A percentile compares a stretch with the other conserved stretches of the same genome.
These are phyloP conservation scores for Fusarium verrucosum DNA, from an alignment of 2,329 filamentous ascomycete genomes.

Conservation along the genomic window DNA sequence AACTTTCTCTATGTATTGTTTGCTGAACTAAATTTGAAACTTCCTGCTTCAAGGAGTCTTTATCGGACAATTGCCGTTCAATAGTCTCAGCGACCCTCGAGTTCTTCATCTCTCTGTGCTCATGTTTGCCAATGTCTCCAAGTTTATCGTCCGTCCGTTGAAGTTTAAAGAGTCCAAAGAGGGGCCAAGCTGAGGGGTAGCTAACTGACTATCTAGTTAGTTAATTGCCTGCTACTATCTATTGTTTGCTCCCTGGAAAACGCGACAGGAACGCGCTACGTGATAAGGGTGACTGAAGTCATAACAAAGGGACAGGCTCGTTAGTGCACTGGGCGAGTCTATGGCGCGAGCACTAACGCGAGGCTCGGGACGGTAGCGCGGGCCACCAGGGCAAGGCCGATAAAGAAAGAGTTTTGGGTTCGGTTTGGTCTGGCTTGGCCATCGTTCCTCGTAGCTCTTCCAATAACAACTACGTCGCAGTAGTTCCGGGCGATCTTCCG, in stretches of 20 bases:
- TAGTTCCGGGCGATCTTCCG: slow-evolving; percentile 37
- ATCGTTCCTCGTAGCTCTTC: not conserved
- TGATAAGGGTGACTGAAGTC: slow-evolving; percentile 24
- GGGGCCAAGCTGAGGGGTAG: slow-evolving; percentile 13
- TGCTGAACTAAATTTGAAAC: not conserved
- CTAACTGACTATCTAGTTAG: too few species aligned
- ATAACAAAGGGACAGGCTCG: slow-evolving; percentile 35
- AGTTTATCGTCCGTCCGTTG: not conserved
- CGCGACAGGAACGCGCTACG: slow-evolving; percentile 15
- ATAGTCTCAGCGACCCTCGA: slow-evolving; percentile 30
- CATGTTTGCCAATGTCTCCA: slow-evolving; percentile 30
- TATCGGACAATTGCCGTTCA: not conserved
- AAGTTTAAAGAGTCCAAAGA: slow-evolving; percentile 1
- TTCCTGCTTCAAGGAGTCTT: not conserved
- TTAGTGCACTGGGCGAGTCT: slow-evolving; percentile 16
- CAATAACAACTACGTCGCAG: slow-evolving; percentile 2
- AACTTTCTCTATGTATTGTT: not conserved
- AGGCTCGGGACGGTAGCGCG: slow-evolving; percentile 17
- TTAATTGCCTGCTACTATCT: too few species aligned
- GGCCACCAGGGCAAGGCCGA: slow-evolving; percentile 9
- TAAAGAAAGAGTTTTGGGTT: slow-evolving; percentile 16
- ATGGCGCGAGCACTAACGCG: slow-evolving; percentile 16
- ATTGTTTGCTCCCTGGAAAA: slow-evolving; percentile 27
- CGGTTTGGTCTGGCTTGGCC: too few species aligned
- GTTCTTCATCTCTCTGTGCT: slow-evolving; percentile 23